These are phyloP conservation scores for Carex parvula DNA, from an alignment of 176 grass and related monocot species.

Conservation along the genomic window DNA sequence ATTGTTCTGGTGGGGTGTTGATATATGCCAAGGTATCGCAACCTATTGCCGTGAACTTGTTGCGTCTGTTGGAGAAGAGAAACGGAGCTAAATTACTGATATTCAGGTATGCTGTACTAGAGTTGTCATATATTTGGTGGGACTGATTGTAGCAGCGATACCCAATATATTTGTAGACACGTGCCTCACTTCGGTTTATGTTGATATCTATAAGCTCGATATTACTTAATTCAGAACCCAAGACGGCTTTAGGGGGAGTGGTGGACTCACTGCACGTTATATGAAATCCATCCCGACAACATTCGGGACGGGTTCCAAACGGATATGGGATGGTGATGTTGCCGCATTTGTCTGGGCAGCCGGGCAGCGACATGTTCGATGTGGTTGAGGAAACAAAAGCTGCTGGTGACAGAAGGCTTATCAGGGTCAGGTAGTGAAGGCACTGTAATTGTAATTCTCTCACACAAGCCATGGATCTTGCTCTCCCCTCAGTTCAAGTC, in stretches of 20 bases:
- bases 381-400: background rate
- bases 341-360: conserved; percentile 23
- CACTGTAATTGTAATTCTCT: background rate
- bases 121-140: background rate
- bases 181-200: too few relatives aligned
- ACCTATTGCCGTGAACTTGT: conserved; percentile 3
- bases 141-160: background rate
- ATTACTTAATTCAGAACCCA: too few relatives aligned
- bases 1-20: too few relatives aligned
- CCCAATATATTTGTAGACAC: too few relatives aligned
- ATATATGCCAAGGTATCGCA: background rate
- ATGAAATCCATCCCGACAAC: too few relatives aligned
- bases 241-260: too few relatives aligned
- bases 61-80: conserved; percentile 3
- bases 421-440: background rate
- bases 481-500: background rate
- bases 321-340: too few relatives aligned
- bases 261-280: too few relatives aligned
- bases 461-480: background rate
- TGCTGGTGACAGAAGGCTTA: background rate
- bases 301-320: too few relatives aligned
- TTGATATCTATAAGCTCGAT: too few relatives aligned
- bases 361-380: background rate
- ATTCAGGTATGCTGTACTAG: background rate
- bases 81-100: background rate